Base-by-base conservation (phyloP, 495 filamentous ascomycete genomes). In the Penicillium silybi region DNA sequence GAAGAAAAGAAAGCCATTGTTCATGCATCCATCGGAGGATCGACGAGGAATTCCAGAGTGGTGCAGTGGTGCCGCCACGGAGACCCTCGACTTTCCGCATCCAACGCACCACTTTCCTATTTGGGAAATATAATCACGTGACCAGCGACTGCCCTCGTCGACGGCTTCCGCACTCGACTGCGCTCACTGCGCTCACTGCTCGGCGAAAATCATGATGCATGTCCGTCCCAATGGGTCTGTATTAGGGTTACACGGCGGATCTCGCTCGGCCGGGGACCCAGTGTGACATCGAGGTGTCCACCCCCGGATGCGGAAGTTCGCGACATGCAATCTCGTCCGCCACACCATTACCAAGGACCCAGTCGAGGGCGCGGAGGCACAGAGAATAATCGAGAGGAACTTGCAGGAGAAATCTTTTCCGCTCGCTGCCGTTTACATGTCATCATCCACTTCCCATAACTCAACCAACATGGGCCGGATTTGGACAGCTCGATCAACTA, bases 301-400 rank as follows among this genome's bases (percentile, higher is more conserved):
- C 44, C 35, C 35, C 63, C 60, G 63, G 54, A 66, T 64, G 60
- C 63, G 61, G 63, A 61, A 64, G 37, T 39, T 26, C 13, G 22
- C 38, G 25, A 53, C 37, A 35, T 23, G 52, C 13, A 48, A 53
- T 48, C 50, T 55, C 19, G 41, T 53, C 27, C 46, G n/a, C n/a
- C 44, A 46, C 25, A 18, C 44, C 46, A 27, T 20, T 43, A 51
- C 55, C 49, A 43, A 40, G 45, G 50, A 16, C 44, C 51, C 16
- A 18, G 25, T 54, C 41, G 40, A 61, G 52, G 52, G 53, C 56
- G 45, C 41, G 46, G 51, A 56, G 48, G 44, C 49, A 58, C 54
- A 26, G 42, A 18, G 16, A 26, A 54, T 45, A 29, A 51, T 48
- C 13, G 41, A 48, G n/a, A 56, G 50, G 44, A 41, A 56, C 49